phyloP scores from a whole-genome alignment of 2,329 filamentous ascomycete species.

The Alternaria brassicicola region DNA sequence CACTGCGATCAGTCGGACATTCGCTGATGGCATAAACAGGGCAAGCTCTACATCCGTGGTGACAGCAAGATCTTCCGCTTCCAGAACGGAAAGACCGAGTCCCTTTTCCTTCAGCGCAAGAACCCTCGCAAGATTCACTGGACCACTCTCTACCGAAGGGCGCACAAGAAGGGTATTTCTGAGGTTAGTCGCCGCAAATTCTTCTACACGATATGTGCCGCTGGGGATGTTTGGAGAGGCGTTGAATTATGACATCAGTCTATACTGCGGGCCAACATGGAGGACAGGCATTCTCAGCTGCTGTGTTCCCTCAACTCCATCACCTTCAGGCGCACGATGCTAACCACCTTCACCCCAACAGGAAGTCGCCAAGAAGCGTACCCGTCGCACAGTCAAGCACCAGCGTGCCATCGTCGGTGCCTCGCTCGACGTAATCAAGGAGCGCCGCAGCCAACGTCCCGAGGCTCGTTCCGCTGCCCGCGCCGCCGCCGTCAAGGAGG shows the following conservation, averaged over 20 bases:
- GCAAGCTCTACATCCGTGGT: slow-evolving; percentile 99
- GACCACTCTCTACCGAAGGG: slow-evolving; percentile 97
- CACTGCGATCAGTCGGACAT: slow-evolving; percentile 18
- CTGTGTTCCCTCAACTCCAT: not conserved
- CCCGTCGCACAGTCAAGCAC: slow-evolving; percentile 95
- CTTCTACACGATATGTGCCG: not conserved
- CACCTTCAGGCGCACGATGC: slow-evolving; percentile 15
- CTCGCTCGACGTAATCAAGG: slow-evolving; percentile 99
- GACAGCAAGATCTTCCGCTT: slow-evolving; percentile 99
- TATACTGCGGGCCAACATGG: slow-evolving; percentile 8
- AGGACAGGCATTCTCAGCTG: not conserved
- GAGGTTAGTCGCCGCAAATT: slow-evolving; percentile 70
- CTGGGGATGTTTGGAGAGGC: slow-evolving; percentile 10
- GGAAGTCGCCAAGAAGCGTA: slow-evolving; percentile 99
- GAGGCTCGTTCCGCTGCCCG: slow-evolving; percentile 94
- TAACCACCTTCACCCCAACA: slow-evolving; percentile 55
- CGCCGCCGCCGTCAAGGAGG: slow-evolving; percentile 88
- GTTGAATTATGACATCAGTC: slow-evolving; percentile 31
- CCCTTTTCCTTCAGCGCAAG: slow-evolving; percentile 99
- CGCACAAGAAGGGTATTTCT: slow-evolving; percentile 99
- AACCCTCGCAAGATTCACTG: slow-evolving; percentile 99
- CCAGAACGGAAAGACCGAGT: slow-evolving; percentile 99
- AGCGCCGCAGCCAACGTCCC: slow-evolving; percentile 92
- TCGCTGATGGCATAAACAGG: slow-evolving; percentile 62
- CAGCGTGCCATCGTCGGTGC: slow-evolving; percentile 99